Base-by-base conservation (phyloP, 495 filamentous ascomycete genomes). In the Tuber melanosporum region DNA sequence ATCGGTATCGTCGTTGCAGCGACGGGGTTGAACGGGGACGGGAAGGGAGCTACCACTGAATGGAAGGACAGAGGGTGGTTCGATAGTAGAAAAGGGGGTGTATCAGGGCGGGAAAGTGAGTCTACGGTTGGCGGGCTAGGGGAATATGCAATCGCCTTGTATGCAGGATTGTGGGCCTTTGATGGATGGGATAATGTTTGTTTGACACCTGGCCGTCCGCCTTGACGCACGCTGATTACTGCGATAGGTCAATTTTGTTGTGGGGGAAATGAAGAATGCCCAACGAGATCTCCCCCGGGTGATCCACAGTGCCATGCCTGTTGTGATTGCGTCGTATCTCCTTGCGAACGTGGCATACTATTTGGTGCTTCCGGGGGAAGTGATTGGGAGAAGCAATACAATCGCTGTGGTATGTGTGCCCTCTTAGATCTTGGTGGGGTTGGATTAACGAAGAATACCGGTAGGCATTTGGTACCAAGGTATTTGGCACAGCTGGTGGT, bases 111-210 rank as follows among this genome's bases (percentile, higher is more conserved):
- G 36, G 69, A 71, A 45, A n/a, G 20, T 3, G 79, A 73, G 12
- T 41, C 42, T 14, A 42, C 12, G 10, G 62, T 80, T 43, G 79
- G 82, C 9, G 81, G 82, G 70, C 20, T 83, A 15, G 82, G 82
- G 22, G 82, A 83, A 26, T 82, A 81, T 74, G 82, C 82, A n/a
- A 82, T 98, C 73, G 95, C 95, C 6, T 84, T 99, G 75, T 99
- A 99, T 84, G 95, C 94, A 42, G 95, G 95, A 15, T 87, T 99
- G 3, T 99, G 95, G 95, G 95, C 95, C 3, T 99, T 95, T 85
- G 95, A 99, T 82, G 95, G 95, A 32, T 99, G 95, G 95, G 95
- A 99, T 83, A 99, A 99, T 84, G 94, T 95, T 85, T 86, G 92
- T 87, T 77, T 76, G 75, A 66, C 12, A 74, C n/a, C 32, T 57